A percentile compares a stretch with the other conserved stretches of the same genome.
Evolutionary conservation across 2,329 filamentous ascomycete species (phyloP).

Genomic region (Talaromyces atroroseus): DNA sequence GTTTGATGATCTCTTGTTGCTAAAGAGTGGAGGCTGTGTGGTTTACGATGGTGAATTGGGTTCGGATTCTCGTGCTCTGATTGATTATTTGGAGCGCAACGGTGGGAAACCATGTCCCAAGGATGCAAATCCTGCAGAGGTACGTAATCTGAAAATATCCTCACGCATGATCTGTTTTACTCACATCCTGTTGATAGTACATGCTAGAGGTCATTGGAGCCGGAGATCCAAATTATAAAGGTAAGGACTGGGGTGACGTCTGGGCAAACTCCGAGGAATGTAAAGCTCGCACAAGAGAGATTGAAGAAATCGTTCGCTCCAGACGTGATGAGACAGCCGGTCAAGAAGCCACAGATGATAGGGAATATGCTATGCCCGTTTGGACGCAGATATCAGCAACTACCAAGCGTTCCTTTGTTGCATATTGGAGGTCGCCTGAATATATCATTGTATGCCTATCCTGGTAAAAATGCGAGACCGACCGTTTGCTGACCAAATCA

Average conservation of each 20-base stretch:
- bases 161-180: neutral
- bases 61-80: conserved; percentile 64
- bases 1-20: conserved; percentile 74
- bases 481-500: neutral
- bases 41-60: conserved; percentile 87
- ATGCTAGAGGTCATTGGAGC: conserved; percentile 72
- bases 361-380: conserved; percentile 60
- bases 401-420: conserved; percentile 53
- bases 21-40: conserved; percentile 71
- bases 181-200: conserved; percentile 49
- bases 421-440: conserved; percentile 61
- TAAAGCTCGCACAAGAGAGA: conserved; percentile 44
- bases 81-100: conserved; percentile 62
- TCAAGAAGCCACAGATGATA: conserved; percentile 45
- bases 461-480: neutral
- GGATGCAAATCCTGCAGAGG: conserved; percentile 65
- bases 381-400: conserved; percentile 50
- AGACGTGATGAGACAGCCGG: conserved; percentile 37
- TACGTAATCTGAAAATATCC: conserved; percentile 14
- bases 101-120: conserved; percentile 56
- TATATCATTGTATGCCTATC: conserved; percentile 43
- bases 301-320: conserved; percentile 48
- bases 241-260: conserved; percentile 58
- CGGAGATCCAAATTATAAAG: conserved; percentile 55
- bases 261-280: conserved; percentile 54